A percentile compares a stretch with the other conserved stretches of the same genome.
These are phyloP conservation scores for Sarocladium oryzae DNA, from an alignment of 2,329 filamentous ascomycete species.

Conservation along the genomic window DNA sequence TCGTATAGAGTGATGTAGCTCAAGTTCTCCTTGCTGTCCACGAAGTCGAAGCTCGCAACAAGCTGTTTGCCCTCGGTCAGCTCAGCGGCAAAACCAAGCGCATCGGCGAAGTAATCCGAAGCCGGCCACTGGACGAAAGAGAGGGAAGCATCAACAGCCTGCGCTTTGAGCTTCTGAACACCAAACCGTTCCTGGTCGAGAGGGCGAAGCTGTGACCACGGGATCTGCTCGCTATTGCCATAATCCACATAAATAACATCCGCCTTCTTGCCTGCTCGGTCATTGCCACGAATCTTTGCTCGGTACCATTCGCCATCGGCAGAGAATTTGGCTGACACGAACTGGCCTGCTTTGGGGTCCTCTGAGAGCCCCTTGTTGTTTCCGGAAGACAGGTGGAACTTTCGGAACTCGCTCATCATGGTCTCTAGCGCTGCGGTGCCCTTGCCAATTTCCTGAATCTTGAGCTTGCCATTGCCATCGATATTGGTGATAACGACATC, in stretches of 20 bases:
- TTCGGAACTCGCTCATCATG: slow-evolving; percentile 84
- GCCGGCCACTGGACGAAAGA: slow-evolving; percentile 86
- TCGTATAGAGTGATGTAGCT: slow-evolving; percentile 88
- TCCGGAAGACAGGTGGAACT: slow-evolving; percentile 79
- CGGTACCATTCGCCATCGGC: slow-evolving; percentile 93
- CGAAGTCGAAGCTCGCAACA: slow-evolving; percentile 85
- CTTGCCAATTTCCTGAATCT: slow-evolving; percentile 83
- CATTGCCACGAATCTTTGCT: slow-evolving; percentile 82
- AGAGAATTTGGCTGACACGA: slow-evolving; percentile 85
- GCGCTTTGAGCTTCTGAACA: slow-evolving; percentile 72
- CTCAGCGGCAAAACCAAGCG: slow-evolving; percentile 68
- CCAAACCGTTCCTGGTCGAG: slow-evolving; percentile 75
- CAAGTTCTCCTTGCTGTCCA: slow-evolving; percentile 70
- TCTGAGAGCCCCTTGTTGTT: slow-evolving; percentile 69
- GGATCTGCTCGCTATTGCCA: slow-evolving; percentile 83
- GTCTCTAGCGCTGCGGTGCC: slow-evolving; percentile 80
- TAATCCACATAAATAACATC: slow-evolving; percentile 96
- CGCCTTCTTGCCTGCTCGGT: slow-evolving; percentile 79
- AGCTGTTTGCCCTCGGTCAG: slow-evolving; percentile 69
- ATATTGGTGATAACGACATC: slow-evolving; percentile 91
- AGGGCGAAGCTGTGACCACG: slow-evolving; percentile 79
- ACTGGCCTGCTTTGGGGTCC: slow-evolving; percentile 83
- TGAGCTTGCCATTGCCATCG: slow-evolving; percentile 73
- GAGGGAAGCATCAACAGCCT: slow-evolving; percentile 80
- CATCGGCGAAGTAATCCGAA: slow-evolving; percentile 76